phyloP scores from a whole-genome alignment of 495 filamentous ascomycete species.

The Hypoxylon trugodes region DNA sequence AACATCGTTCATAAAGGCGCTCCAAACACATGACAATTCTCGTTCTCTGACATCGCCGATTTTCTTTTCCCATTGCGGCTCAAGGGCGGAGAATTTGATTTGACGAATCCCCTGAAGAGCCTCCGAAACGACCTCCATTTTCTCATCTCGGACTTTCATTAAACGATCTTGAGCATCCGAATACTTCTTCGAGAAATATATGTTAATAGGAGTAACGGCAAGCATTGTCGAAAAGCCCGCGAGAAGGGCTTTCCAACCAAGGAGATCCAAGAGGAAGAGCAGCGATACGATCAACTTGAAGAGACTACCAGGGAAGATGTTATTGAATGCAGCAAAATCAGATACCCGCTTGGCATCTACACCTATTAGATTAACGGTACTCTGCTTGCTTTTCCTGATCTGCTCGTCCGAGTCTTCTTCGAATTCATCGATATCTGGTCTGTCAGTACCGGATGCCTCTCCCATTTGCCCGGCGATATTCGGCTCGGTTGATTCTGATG shows the following conservation, averaged over 20 bases:
- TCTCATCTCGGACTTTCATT: conserved; percentile 82
- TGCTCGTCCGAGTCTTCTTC: conserved; percentile 64
- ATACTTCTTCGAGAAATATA: conserved; percentile 72
- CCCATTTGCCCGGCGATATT: conserved; percentile 35
- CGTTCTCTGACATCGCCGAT: conserved; percentile 70
- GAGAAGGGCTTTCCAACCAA: conserved; percentile 76
- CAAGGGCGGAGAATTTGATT: conserved; percentile 88
- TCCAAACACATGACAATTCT: conserved; percentile 73
- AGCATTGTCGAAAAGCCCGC: conserved; percentile 72
- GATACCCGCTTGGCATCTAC: conserved; percentile 79
- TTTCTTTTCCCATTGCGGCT: conserved; percentile 79
- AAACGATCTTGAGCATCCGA: conserved; percentile 70
- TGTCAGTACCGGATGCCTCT: conserved; percentile 33
- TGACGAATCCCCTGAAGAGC: conserved; percentile 85
- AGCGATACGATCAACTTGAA: conserved; percentile 72
- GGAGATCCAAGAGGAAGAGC: conserved; percentile 69
- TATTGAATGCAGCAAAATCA: conserved; percentile 72
- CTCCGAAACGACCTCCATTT: conserved; percentile 81
- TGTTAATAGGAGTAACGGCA: conserved; percentile 73
- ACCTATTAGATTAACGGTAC: conserved; percentile 80
- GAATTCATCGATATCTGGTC: conserved; percentile 40
- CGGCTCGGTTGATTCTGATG: conserved; percentile 35
- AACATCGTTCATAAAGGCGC: conserved; percentile 66
- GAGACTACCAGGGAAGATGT: conserved; percentile 67
- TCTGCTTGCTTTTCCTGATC: conserved; percentile 69